Evolutionary conservation across 2,329 filamentous ascomycete species (phyloP), one percentile per base, ranked within the genome.

Genomic region (Nothophaeocryptopus gaeumannii): DNA sequence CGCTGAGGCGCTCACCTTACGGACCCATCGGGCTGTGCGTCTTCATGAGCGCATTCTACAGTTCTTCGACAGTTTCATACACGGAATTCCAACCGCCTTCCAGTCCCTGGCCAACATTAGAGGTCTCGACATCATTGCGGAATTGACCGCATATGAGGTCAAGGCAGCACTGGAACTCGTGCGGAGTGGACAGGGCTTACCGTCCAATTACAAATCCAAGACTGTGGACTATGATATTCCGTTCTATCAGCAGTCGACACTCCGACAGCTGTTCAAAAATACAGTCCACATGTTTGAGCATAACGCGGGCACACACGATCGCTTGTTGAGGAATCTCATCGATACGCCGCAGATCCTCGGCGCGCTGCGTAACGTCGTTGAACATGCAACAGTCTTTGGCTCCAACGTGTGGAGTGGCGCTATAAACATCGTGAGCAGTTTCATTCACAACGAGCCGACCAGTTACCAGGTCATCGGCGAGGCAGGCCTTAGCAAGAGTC

Each of bases 381-480:
- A 86, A 56, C 86, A 95, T 62, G 85, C 88, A 33, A 77, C 77
- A 45, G 77, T 84, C 33, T 99, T 91, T 66, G 93, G 93, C 10
- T 93, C 92, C 2, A 86, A 93, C 51, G 89, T 97, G 5, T 99
- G 93, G 93, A 96, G 90, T 41, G 91, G 91, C 67, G 87, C 90
- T 5, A 89, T 96, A 54, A 91, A 86, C 47, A 92, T 96, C 49
- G 76, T 99, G 43, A 93, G 89, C 65, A 92, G 89, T 61, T 99
- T 99, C 70, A 95, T 99, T 62, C 95, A 99, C 71, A 96, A 97
- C 65, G 93, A 99, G 64, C 93, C 93, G 0, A 99, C 93, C 0
- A 99, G 93, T 69, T 99, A 96, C 67, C 86, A 89, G 26, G 89
- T 96, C 16, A 93, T 99, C 58, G 89, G 89, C 11, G 93, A 99